phyloP scores from a whole-genome alignment of 2,329 filamentous ascomycete species.

The Calonectria fujianensis region DNA sequence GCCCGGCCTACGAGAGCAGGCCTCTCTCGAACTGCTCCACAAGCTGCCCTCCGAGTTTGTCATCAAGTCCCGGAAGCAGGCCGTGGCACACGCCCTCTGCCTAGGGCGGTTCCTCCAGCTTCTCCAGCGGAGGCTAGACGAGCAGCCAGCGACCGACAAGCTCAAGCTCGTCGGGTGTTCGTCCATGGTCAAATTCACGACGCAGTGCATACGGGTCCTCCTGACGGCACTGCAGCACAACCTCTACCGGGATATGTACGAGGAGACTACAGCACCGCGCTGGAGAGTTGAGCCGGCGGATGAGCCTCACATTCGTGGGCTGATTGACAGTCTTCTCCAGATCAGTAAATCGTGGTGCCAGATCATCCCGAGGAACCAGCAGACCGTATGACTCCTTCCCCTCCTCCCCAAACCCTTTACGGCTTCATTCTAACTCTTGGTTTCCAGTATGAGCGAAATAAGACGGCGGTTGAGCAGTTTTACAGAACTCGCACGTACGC shows the following conservation, averaged over 20 bases:
- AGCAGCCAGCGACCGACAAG: constrained; percentile 51
- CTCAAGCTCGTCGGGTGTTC: constrained; percentile 57
- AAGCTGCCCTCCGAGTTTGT: constrained; percentile 62
- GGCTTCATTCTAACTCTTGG: background rate
- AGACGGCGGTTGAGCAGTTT: constrained; percentile 57
- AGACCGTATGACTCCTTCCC: constrained; percentile 48
- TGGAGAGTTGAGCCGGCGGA: constrained; percentile 58
- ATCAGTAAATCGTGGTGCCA: constrained; percentile 59
- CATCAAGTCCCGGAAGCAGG: constrained; percentile 61
- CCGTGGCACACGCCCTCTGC: constrained; percentile 62
- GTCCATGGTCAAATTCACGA: constrained; percentile 58
- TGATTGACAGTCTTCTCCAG: constrained; percentile 60
- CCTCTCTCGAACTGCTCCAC: constrained; percentile 57
- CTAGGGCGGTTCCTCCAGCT: constrained; percentile 61
- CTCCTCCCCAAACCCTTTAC: no score
- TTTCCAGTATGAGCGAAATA: constrained; percentile 56
- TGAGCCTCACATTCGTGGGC: constrained; percentile 57
- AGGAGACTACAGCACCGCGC: constrained; percentile 61
- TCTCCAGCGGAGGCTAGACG: constrained; percentile 56
- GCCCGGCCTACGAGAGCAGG: constrained; percentile 59
- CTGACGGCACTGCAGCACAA: constrained; percentile 60
- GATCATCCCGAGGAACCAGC: constrained; percentile 54
- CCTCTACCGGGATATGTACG: constrained; percentile 59
- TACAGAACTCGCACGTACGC: constrained; percentile 56
- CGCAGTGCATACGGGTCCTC: constrained; percentile 58